These are phyloP conservation scores for Termitomyces sp. DNA, from an alignment of 768 basidiomycete species.

Conservation along the genomic window DNA sequence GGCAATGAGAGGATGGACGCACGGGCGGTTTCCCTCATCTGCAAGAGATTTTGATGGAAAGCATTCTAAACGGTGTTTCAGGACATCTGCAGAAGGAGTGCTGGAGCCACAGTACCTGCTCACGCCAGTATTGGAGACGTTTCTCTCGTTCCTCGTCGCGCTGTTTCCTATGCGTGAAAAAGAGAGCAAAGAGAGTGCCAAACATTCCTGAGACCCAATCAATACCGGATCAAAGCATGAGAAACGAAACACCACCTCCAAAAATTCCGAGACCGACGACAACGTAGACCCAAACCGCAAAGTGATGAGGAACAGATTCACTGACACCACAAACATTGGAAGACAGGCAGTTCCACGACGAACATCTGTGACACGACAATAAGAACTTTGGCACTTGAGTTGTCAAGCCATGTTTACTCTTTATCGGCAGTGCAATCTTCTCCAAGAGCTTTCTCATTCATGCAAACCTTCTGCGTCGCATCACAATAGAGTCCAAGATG, in stretches of 20 bases:
- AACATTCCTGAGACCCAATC: conserved; percentile 55
- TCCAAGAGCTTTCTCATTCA: conserved; percentile 53
- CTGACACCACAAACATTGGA: conserved; percentile 59
- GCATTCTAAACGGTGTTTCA: conserved; percentile 48
- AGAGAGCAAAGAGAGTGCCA: conserved; percentile 65
- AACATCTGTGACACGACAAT: conserved; percentile 45
- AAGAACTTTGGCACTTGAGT: not conserved
- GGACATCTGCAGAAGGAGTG: not conserved
- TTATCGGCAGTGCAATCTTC: conserved; percentile 53
- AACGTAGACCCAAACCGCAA: conserved; percentile 67
- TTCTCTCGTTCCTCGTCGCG: conserved; percentile 78
- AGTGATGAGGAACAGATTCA: conserved; percentile 58
- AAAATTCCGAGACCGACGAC: conserved; percentile 70
- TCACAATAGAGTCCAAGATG: conserved; percentile 75
- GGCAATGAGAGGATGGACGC: conserved; percentile 60
- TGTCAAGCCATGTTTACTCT: conserved; percentile 32
- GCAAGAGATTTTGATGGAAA: conserved; percentile 76
- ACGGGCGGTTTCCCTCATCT: conserved; percentile 75
- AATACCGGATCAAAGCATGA: not conserved
- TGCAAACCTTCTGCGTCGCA: conserved; percentile 50
- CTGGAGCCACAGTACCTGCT: conserved; percentile 50
- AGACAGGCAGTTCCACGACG: conserved; percentile 68
- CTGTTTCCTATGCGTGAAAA: conserved; percentile 66
- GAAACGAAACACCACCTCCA: conserved; percentile 46
- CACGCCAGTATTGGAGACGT: conserved; percentile 86